Evolutionary conservation across 495 filamentous ascomycete species (phyloP).

Genomic region (Melanomma pulvis-pyrius): DNA sequence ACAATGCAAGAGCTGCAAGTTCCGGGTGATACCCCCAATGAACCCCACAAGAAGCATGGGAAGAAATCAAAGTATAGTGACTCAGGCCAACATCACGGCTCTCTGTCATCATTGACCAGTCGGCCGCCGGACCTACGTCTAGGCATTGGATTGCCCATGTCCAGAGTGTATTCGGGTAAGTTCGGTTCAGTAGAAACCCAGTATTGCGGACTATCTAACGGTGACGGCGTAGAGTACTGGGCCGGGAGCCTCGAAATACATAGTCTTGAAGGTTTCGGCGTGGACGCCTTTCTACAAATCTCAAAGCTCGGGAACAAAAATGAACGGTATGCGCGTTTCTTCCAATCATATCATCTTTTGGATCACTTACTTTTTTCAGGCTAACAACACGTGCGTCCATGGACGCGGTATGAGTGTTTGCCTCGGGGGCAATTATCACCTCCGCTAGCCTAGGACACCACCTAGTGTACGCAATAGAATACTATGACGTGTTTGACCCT

Average conservation of each 20-base stretch:
- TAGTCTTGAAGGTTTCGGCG: slow-evolving; percentile 92
- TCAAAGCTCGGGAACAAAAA: slow-evolving; percentile 98
- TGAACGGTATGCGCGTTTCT: slow-evolving; percentile 61
- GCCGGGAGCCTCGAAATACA: slow-evolving; percentile 90
- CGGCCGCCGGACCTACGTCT: slow-evolving; percentile 85
- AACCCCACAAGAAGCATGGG: slow-evolving; percentile 4
- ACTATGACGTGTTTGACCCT: background rate
- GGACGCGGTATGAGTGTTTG: slow-evolving; percentile 73
- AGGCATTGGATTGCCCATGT: slow-evolving; percentile 93
- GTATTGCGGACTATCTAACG: background rate
- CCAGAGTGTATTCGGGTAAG: slow-evolving; percentile 76
- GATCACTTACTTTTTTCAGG: slow-evolving; percentile 22
- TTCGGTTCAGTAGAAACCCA: background rate
- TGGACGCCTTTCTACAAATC: slow-evolving; percentile 97
- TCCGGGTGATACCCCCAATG: slow-evolving; percentile 8
- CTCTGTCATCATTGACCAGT: slow-evolving; percentile 74
- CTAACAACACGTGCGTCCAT: slow-evolving; percentile 84
- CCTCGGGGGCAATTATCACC: background rate
- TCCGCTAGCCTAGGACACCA: background rate
- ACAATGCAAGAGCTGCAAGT: slow-evolving; percentile 83
- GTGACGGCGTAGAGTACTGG: slow-evolving; percentile 75
- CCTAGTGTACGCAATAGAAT: background rate
- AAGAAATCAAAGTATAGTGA: slow-evolving; percentile 41
- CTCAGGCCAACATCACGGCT: slow-evolving; percentile 51
- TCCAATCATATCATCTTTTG: background rate